phyloP scores from a whole-genome alignment of 345 rosid genomes.

The Xanthoceras sorbifolium region DNA sequence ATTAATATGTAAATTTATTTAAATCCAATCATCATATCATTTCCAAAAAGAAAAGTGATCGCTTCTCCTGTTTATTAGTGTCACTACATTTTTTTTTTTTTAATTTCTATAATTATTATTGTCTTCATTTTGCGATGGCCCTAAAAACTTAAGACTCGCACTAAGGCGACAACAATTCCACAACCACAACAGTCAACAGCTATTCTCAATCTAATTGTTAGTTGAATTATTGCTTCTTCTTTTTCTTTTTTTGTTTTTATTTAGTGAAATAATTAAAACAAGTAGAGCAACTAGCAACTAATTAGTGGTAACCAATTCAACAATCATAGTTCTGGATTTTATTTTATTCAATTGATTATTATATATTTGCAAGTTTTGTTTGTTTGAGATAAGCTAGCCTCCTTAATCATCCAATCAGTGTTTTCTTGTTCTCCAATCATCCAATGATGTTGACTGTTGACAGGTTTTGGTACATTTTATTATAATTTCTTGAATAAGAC shows the following conservation, averaged over 20 bases:
- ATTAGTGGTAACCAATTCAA: constrained; percentile 16
- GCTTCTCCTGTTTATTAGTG: background rate
- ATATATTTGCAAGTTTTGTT: constrained; percentile 1
- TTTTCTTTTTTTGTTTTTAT: background rate
- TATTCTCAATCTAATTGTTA: background rate
- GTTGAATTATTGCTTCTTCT: constrained; percentile 14
- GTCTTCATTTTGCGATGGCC: constrained; percentile 2
- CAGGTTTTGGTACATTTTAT: background rate
- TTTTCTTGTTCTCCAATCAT: constrained; percentile 9
- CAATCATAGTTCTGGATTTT: background rate
- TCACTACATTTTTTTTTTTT: background rate
- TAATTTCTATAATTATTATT: background rate
- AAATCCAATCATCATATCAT: background rate
- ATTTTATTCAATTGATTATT: background rate
- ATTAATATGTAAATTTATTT: background rate
- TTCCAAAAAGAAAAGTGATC: too few relatives aligned
- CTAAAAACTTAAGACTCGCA: background rate
- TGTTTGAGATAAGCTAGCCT: background rate
- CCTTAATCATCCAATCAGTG: background rate
- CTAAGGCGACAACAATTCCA: constrained; percentile 13
- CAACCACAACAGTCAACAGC: background rate
- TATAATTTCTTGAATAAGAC: constrained; percentile 11
- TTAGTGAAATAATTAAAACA: background rate
- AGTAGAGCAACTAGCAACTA: background rate
- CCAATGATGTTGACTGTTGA: constrained; percentile 4